Evolutionary conservation across 805 yeast species (phyloP), one percentile per base, ranked within the genome.

Genomic region (Vanderwaltozyma tropicalis): DNA sequence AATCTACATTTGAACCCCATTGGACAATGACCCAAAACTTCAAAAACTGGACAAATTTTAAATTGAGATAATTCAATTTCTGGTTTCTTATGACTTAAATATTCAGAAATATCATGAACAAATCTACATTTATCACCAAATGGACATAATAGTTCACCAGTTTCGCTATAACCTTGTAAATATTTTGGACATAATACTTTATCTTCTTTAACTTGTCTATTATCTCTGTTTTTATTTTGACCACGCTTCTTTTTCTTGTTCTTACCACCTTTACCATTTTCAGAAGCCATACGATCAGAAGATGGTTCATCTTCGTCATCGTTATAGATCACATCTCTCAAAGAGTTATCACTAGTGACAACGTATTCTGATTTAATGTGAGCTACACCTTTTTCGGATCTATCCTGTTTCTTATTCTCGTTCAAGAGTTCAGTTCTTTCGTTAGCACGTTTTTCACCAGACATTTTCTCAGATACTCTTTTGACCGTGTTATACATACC

Each of bases 1-100:
- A 95, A 92, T 50, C 96, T 74, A 63, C 99, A 92, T 58, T 85
- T 89, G 49, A 84, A 62, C 0, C 98, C 98, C 43, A 81, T 73
- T 4, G 95, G 95, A 67, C 99, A 92, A 52, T 75, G 78, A 0
- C 99, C 99, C 26, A 85, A 66, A 1, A 82, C 80, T 25, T 65
- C 66, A 54, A 64, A 87, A 3, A 85, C 95, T 0, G 98, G 97
- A 61, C 99, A 92, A 1, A 52, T 32, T 5, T 28, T 32, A 37
- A 51, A 58, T 16, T 32, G 40, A 2, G 41, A 52, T 0, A 94
- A 94, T 9, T 69, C 73, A 17, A 85, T 63, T 55, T 92, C 97
- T 0, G 62, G 68, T 1, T 76, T 80, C 57, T 92, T 89, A 18
- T 72, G 57, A 0, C 54, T 62, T 22, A 92, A 57, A 50, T 86